Conservation (phyloP, 2,329 filamentous ascomycete genomes). For the Epichloe baconii region DNA sequence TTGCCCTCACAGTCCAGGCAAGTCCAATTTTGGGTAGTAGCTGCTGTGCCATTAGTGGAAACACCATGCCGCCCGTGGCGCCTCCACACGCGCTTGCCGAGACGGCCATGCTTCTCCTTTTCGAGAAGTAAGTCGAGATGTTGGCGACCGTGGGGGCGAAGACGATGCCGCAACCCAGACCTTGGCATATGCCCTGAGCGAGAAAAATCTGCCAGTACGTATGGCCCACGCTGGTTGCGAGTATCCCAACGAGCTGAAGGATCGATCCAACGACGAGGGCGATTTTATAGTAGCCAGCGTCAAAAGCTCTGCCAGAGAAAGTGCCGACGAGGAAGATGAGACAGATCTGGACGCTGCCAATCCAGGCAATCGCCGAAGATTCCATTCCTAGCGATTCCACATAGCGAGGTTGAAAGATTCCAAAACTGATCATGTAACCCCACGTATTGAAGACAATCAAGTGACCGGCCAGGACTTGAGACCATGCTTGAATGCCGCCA, state of each 20-base stretch:
- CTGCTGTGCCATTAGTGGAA: conserved; percentile 43
- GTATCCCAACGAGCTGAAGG: conserved; percentile 32
- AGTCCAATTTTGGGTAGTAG: conserved; percentile 49
- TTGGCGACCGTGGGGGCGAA: conserved; percentile 41
- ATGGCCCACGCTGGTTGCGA: conserved; percentile 29
- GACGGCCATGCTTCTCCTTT: conserved; percentile 45
- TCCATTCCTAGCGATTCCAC: conserved; percentile 16
- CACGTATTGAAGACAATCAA: conserved; percentile 25
- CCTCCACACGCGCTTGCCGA: conserved; percentile 47
- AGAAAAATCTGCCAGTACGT: conserved; percentile 36
- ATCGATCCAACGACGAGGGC: conserved; percentile 22
- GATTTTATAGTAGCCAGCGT: conserved; percentile 26
- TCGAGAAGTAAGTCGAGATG: conserved; percentile 46
- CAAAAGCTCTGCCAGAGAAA: conserved; percentile 27
- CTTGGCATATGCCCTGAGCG: conserved; percentile 42
- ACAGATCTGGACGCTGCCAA: conserved; percentile 33
- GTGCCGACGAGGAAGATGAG: conserved; percentile 27
- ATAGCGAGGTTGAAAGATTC: conserved; percentile 28
- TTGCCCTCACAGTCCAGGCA: conserved; percentile 48
- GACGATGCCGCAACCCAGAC: conserved; percentile 40
- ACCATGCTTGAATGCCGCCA: conserved; percentile 24
- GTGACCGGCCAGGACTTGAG: conserved; percentile 25
- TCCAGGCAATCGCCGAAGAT: conserved; percentile 31
- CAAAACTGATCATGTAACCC: conserved; percentile 26
- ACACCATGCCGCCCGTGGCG: conserved; percentile 49